Evolutionary conservation across 768 basidiomycete species (phyloP).

Genomic region (Suillus decipiens): DNA sequence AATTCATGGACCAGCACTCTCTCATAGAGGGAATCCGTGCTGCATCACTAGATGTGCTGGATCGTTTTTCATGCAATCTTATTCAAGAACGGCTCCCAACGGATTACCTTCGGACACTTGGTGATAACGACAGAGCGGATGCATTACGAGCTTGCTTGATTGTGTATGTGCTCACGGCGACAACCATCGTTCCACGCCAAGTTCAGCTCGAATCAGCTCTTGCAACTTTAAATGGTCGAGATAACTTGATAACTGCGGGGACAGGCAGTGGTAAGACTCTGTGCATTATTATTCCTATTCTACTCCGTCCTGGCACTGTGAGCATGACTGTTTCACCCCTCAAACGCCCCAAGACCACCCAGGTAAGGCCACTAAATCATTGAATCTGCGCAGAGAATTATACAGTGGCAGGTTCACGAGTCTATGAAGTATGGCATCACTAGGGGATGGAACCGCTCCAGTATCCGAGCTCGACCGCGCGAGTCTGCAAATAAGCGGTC

Average conservation of each 20-base stretch:
- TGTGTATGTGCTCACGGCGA: neutral
- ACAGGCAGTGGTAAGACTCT: slow-evolving; percentile 6
- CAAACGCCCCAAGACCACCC: neutral
- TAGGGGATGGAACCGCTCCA: too few relatives aligned
- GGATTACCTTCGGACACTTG: neutral
- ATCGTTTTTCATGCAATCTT: neutral
- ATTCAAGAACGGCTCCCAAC: neutral
- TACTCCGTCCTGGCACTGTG: neutral
- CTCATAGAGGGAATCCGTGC: too few relatives aligned
- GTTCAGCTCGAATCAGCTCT: slow-evolving; percentile 6
- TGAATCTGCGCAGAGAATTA: too few relatives aligned
- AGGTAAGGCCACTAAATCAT: too few relatives aligned
- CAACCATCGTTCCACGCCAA: slow-evolving; percentile 5
- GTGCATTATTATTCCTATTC: neutral
- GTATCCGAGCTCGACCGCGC: too few relatives aligned
- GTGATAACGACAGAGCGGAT: neutral
- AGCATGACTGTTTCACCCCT: neutral
- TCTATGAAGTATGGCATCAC: too few relatives aligned
- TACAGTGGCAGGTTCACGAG: too few relatives aligned
- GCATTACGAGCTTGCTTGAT: neutral
- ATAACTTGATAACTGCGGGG: neutral
- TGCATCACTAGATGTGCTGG: neutral
- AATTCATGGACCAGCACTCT: neutral
- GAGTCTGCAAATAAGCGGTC: too few relatives aligned
- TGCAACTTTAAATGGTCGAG: slow-evolving; percentile 3